Evolutionary conservation across 176 grass and related monocot species (phyloP).

Genomic region (Raddia guianensis): DNA sequence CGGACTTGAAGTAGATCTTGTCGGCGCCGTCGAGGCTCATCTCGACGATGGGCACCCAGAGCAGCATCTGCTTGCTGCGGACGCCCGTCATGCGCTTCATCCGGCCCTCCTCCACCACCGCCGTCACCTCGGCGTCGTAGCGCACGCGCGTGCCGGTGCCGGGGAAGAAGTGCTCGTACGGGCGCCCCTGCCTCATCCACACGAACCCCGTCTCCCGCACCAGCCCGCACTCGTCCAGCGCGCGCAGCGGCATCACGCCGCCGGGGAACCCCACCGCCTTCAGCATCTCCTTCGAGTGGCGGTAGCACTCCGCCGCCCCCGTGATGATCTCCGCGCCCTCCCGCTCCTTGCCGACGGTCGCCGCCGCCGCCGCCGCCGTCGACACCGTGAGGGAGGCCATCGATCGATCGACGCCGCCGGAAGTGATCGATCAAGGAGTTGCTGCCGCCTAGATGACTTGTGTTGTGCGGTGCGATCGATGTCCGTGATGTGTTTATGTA

Average conservation of each 20-base stretch:
- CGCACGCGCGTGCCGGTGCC: slow-evolving; percentile 62
- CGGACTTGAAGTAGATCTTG: slow-evolving; percentile 86
- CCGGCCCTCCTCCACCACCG: slow-evolving; percentile 76
- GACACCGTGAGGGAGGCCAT: slow-evolving; percentile 66
- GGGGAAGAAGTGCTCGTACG: slow-evolving; percentile 85
- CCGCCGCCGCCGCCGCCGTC: neutral
- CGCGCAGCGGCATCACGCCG: slow-evolving; percentile 81
- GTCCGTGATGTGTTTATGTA: slow-evolving; percentile 34
- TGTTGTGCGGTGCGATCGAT: neutral
- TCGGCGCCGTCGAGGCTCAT: slow-evolving; percentile 63
- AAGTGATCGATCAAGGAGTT: neutral
- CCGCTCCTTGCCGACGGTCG: slow-evolving; percentile 26
- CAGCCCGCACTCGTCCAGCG: slow-evolving; percentile 77
- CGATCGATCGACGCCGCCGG: neutral
- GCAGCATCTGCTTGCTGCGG: slow-evolving; percentile 81
- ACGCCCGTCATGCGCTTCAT: slow-evolving; percentile 92
- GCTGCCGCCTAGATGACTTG: neutral
- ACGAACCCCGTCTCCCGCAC: slow-evolving; percentile 85
- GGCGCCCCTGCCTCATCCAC: slow-evolving; percentile 81
- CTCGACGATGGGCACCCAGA: slow-evolving; percentile 94
- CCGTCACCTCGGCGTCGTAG: slow-evolving; percentile 85
- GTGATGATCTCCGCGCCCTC: slow-evolving; percentile 69
- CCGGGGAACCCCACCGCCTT: slow-evolving; percentile 63
- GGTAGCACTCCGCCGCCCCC: slow-evolving; percentile 72
- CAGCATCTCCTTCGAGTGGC: slow-evolving; percentile 81